Base-by-base conservation (phyloP, 164 flowering plant genomes). In the Echeveria elegans region DNA sequence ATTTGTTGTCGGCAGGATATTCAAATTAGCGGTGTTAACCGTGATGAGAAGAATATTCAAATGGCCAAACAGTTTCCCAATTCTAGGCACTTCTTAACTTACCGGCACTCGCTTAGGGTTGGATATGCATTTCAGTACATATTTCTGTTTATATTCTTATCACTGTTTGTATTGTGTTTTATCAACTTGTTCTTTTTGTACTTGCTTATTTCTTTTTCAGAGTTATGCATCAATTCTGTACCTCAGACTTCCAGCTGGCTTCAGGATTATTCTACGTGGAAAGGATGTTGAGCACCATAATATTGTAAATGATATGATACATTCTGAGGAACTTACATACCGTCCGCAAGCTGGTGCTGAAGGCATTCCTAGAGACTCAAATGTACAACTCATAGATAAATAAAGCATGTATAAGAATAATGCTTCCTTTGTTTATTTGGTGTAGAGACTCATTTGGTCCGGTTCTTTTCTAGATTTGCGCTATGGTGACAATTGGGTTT, bases 221-320 rank as follows among this genome's bases (percentile, higher is more conserved):
- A 89, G 96, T 74, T 94, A 94, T 84, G 86, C 87, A 29, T 86
- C 99, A 40, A 91, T 94, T 71, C 89, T 94, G 23, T 94, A 91
- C 73, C 85, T 89, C 21, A 87, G 91, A 74, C 75, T 91, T 74
- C 93, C 47, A 43, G 47, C 81, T 23, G 69, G 80, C 24, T 91
- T 94, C 64, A 82, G 93, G 37, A 85, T 91, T 41, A 79, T 82
- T 77, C 78, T 95, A 68, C 94, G 99, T 21, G 96, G 97, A 40
- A 81, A 83, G 77, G 96, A 88, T 73, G 88, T 95, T 73, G 86
- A 82, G 73, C 97, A 92, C 74, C 99, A 92, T 74, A 89, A 86
- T 76, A 78, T 87, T 40, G 88, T 92, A 66, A 86, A 92, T 43
- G 47, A 43, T 43, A 43, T 43, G 47, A 91, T 92, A 93, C 32